Evolutionary conservation across 495 filamentous ascomycete genomes (phyloP), one percentile per base, ranked within the genome.

Genomic region (Barbatosphaeria neglecta): DNA sequence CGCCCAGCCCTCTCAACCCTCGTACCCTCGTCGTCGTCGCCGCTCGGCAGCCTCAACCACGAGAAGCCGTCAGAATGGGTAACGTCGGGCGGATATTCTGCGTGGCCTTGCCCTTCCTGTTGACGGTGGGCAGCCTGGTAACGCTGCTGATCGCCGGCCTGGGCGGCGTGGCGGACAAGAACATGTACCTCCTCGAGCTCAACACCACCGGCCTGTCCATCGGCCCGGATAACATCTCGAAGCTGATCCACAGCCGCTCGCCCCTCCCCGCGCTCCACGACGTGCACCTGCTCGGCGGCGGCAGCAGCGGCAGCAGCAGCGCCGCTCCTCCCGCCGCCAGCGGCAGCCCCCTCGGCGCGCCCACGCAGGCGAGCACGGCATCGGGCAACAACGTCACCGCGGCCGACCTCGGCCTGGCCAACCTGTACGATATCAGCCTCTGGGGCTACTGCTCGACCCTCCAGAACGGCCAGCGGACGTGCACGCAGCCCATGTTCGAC

Each of bases 361-460:
- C n/a, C n/a, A n/a, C n/a, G n/a, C n/a, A n/a, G n/a, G n/a, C n/a
- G n/a, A n/a, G n/a, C n/a, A n/a, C n/a, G n/a, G n/a, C n/a, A 8
- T 19, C 22, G 13, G 40, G 51, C 57, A 40, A 27, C 39, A 74
- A 71, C 56, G 61, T 78, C 49, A 70, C 69, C 10, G 72, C 77
- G 20, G 46, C 59, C 1, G 69, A 81, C 9, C 69, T 81, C 22
- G 70, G 74, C 20, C 69, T 97, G 37, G 73, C 70, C 44, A 81
- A 93, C 62, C 76, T 81, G 57, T 97, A 97, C 75, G 74, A 79
- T 43, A 73, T 95, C 59, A 77, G 76, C 50, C 72, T 98, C 22
- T 94, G 84, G 84, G 83, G 84, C 59, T 96, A 89, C 77, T 97
- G 92, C 72, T 69, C 74, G 38, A 67, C 64, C 5, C 53, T 60